Evolutionary conservation across 1,139 yeast species (phyloP).

Genomic region (Scheffersomyces segobiensis): DNA sequence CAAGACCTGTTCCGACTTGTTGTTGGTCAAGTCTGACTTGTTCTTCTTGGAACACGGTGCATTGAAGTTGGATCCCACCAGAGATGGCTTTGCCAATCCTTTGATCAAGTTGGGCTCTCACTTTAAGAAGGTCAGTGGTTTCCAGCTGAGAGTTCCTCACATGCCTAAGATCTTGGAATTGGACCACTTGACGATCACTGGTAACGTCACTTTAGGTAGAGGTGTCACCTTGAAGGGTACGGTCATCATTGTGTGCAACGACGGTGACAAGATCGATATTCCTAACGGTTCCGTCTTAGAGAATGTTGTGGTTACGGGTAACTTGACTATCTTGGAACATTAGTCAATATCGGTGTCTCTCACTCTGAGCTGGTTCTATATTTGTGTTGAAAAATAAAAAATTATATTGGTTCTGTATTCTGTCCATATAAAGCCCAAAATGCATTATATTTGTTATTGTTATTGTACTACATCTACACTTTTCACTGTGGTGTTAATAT

Average conservation of each 20-base stretch:
- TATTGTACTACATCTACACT: not conserved
- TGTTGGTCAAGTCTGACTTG: slow-evolving; percentile 94
- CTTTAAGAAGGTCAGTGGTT: slow-evolving; percentile 91
- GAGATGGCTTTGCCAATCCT: slow-evolving; percentile 90
- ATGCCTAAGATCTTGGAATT: slow-evolving; percentile 95
- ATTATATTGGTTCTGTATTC: not conserved
- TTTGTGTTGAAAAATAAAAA: not conserved
- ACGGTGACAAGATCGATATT: slow-evolving; percentile 94
- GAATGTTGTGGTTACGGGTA: slow-evolving; percentile 96
- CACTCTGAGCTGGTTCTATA: not conserved
- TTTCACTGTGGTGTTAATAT: not conserved
- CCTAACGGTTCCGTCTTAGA: slow-evolving; percentile 95
- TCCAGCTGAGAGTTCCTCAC: slow-evolving; percentile 87
- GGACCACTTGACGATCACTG: slow-evolving; percentile 96
- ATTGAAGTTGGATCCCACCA: slow-evolving; percentile 74
- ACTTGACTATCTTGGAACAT: slow-evolving; percentile 93
- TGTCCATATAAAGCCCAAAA: not conserved
- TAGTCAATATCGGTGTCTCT: slow-evolving; percentile 24
- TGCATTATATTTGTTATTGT: not conserved
- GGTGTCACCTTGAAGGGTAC: slow-evolving; percentile 93
- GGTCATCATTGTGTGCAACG: slow-evolving; percentile 95
- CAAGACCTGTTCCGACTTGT: slow-evolving; percentile 91
- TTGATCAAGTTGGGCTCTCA: slow-evolving; percentile 94
- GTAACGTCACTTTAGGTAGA: slow-evolving; percentile 91
- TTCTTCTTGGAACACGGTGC: slow-evolving; percentile 93